Evolutionary conservation across 2,329 filamentous ascomycete genomes (phyloP), one percentile per base, ranked within the genome.

Genomic region (Colletotrichum kahawae): DNA sequence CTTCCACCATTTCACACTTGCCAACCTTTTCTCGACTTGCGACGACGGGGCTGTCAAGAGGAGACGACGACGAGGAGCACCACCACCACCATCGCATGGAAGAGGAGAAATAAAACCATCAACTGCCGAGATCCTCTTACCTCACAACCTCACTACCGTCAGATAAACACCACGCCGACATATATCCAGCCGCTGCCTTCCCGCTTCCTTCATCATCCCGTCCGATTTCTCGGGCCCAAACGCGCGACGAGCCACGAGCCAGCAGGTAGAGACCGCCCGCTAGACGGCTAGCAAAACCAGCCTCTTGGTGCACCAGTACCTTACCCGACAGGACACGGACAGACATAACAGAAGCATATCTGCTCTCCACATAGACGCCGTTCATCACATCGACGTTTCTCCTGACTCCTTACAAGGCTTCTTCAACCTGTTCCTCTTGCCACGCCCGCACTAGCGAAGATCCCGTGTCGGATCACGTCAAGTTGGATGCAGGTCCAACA

Each of bases 391-490:
- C 34, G 29, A 34, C 54, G 16, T 51, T 51, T 60, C 56, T 43
- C 56, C 27, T 71, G 68, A 56, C 36, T 73, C 59, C 69, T 57
- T 38, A 33, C 27, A 57, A 73, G 73, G 69, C 73, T 48, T 70
- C 43, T n/a, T 38, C 24, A 14, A 62, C 14, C 59, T 29, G 63
- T 78, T 69, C 67, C 77, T 77, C 66, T 65, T 38, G 70, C 62
- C 74, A 76, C 78, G 77, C 77, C 78, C 77, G 77, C 78, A 78
- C 78, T 78, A 79, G 72, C 76, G 77, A 74, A 77, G 72, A 74
- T 78, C 75, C 77, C 77, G 76, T 74, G 72, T 77, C 73, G 75
- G 76, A 73, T 76, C 66, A 74, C 59, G 59, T 65, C 56, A 63
- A 76, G 29, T 66, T 65, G 74, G 77, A 79, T 75, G 76, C 77